These are phyloP conservation scores for Sporothrix luriei DNA, from an alignment of 2,329 filamentous ascomycete genomes.

Conservation along the genomic window DNA sequence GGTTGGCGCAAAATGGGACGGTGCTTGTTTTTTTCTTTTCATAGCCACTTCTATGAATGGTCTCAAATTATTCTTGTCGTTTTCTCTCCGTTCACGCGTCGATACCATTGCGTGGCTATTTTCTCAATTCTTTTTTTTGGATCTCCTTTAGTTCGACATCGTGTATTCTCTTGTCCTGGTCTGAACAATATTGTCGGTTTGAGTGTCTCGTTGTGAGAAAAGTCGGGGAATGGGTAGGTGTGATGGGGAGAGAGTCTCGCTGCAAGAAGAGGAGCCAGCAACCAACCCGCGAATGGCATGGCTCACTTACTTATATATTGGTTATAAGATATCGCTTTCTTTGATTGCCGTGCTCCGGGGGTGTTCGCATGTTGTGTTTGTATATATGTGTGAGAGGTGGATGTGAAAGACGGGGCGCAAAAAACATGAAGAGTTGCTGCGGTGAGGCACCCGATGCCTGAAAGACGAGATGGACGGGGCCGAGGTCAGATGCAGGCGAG, in stretches of 20 bases:
- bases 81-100: constrained; percentile 29
- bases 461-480: too few species aligned
- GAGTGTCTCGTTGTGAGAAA: not conserved
- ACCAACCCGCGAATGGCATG: constrained; percentile 7
- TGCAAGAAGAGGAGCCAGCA: not conserved
- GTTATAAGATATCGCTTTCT: constrained; percentile 18
- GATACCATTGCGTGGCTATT: constrained; percentile 32
- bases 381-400: not conserved
- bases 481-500: not conserved
- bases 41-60: not conserved
- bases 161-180: constrained; percentile 1
- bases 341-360: not conserved
- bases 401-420: not conserved
- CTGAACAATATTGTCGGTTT: constrained; percentile 8
- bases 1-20: constrained; percentile 37
- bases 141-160: not conserved
- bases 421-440: not conserved
- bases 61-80: not conserved
- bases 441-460: too few species aligned
- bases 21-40: constrained; percentile 31
- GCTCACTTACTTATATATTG: constrained; percentile 24
- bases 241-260: not conserved
- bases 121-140: constrained; percentile 1
- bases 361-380: not conserved
- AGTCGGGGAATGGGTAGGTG: not conserved